Conservation (phyloP, 306 rosid species). For the Cucumis hystrix region DNA sequence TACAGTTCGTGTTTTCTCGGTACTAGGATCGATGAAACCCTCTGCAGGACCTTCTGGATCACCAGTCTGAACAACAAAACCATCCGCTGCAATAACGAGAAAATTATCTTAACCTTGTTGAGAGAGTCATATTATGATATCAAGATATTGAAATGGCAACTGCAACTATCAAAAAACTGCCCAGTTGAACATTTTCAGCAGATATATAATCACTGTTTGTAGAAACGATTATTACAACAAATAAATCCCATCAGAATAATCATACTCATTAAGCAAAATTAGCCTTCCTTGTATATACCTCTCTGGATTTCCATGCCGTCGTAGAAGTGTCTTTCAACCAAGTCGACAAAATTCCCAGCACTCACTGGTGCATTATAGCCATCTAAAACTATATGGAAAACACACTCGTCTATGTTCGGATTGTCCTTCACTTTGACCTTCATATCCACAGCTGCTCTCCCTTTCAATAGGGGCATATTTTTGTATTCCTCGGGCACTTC, state of each 20-base stretch:
- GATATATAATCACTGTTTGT: neutral
- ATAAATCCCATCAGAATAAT: neutral
- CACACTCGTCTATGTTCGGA: slow-evolving; percentile 63
- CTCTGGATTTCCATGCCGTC: slow-evolving; percentile 98
- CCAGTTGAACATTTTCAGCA: neutral
- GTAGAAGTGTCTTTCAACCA: slow-evolving; percentile 87
- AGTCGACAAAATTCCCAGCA: slow-evolving; percentile 84
- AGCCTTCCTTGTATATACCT: slow-evolving; percentile 39
- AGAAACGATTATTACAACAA: neutral
- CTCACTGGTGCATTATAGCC: slow-evolving; percentile 94
- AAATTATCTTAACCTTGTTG: neutral
- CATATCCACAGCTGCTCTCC: slow-evolving; percentile 96
- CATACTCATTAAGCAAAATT: neutral
- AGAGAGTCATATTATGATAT: neutral
- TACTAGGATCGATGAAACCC: slow-evolving; percentile 95
- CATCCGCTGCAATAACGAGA: slow-evolving; percentile 55
- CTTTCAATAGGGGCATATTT: slow-evolving; percentile 77
- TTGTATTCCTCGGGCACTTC: slow-evolving; percentile 82
- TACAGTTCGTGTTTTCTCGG: slow-evolving; percentile 72
- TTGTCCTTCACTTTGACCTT: slow-evolving; percentile 97
- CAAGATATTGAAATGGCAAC: neutral
- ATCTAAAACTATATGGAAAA: slow-evolving; percentile 84
- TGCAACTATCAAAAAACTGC: neutral
- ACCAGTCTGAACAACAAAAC: slow-evolving; percentile 95
- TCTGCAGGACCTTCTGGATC: slow-evolving; percentile 99